Base-by-base conservation (phyloP, 768 basidiomycete species). In the Naematelia aurantialba region DNA sequence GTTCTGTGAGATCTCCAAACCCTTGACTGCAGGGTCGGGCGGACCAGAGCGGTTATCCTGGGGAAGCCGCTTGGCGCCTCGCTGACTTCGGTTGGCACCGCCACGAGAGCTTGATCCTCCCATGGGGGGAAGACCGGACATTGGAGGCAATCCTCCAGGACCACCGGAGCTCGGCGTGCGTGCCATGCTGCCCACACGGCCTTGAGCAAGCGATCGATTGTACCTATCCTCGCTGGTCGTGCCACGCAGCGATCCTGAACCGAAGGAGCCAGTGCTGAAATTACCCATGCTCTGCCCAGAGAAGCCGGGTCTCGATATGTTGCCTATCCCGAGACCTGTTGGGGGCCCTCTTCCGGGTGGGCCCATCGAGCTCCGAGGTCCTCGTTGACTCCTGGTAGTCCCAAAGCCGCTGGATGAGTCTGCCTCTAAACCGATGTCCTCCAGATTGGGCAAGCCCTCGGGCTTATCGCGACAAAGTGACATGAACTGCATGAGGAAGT, bases 401-500 rank as follows among this genome's bases (percentile, higher is more conserved):
- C 71, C 81, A 80, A 50, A 80, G 60, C 49, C 79, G 61, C 69
- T 85, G 82, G 68, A 86, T 84, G 69, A 63, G 25, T 82, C 81
- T 10, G 89, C 87, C 70, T 92, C 91, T 53, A 97, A 84, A 56
- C 94, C 94, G 68, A 98, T 87, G 10, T 87, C 87, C 65, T 91
- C 91, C 55, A 97, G 83, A 60, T 90, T 85, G 42, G 91, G 91
- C 25, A 97, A 85, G 56, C 83, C 82, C 55, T 89, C 91, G 2
- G 96, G 94, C 78, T 92, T 93, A 80, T 97, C 94, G 77, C 85
- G 89, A 82, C 96, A 99, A 60, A 94, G 79, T 22, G 80, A 79
- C 89, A 96, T 92, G 80, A 99, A 99, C 75, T 99, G 94, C 59
- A 99, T 79, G 24, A 99, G 83, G 85, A 99, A 99, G 19, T 93